These are phyloP conservation scores for Tuber aestivum DNA, from an alignment of 495 filamentous ascomycete genomes.

Conservation along the genomic window DNA sequence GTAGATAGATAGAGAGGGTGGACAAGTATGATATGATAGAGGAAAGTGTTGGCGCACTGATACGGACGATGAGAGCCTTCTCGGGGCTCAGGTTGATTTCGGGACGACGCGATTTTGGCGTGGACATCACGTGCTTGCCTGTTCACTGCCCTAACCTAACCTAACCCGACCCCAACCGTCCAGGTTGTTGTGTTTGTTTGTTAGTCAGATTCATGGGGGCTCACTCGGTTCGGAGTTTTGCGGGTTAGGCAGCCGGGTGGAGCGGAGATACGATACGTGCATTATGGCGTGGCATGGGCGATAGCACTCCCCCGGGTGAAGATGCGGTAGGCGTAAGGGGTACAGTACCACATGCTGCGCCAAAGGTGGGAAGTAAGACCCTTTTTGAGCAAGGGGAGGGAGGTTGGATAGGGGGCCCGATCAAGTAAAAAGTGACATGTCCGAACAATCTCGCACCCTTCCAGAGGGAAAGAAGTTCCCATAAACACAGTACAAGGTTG, in stretches of 20 bases:
- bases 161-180: too few relatives aligned
- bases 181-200: too few relatives aligned
- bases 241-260: too few relatives aligned
- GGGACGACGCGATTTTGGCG: not conserved
- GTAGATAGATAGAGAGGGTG: too few relatives aligned
- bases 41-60: not conserved
- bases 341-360: not conserved
- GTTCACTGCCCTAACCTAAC: too few relatives aligned
- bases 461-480: not conserved
- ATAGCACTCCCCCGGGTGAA: not conserved
- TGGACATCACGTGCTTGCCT: not conserved
- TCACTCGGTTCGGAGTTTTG: not conserved
- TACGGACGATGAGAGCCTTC: not conserved
- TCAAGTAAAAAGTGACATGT: not conserved
- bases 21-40: not conserved
- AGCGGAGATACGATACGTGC: too few relatives aligned
- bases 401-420: not conserved
- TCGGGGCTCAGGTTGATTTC: not conserved
- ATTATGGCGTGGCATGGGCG: not conserved
- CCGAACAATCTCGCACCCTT: not conserved
- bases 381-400: not conserved
- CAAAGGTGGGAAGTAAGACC: not conserved
- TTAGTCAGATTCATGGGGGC: not conserved
- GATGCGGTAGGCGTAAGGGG: not conserved
- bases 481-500: not conserved